phyloP scores from a whole-genome alignment of 2,329 filamentous ascomycete species.

The Pseudogymnoascus sp. region DNA sequence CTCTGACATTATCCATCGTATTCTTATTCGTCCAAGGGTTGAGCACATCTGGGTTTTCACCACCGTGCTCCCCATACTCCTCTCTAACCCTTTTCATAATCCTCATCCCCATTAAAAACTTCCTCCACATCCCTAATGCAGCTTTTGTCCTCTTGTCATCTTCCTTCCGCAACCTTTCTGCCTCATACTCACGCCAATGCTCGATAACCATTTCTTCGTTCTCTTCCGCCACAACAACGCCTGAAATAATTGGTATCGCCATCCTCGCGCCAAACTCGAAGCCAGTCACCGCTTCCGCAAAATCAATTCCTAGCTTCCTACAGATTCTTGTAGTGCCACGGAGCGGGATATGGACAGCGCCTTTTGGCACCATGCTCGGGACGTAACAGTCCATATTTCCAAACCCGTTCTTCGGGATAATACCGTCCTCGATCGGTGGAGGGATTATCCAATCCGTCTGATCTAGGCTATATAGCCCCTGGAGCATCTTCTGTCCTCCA shows the following conservation, averaged over 20 bases:
- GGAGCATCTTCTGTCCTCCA: conserved; percentile 75
- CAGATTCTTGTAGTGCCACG: conserved; percentile 74
- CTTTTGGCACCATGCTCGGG: conserved; percentile 81
- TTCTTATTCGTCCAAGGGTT: conserved; percentile 45
- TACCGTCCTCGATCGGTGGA: conserved; percentile 71
- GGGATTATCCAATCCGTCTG: conserved; percentile 98
- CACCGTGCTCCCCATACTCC: conserved; percentile 61
- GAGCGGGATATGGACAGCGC: conserved; percentile 77
- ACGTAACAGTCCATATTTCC: conserved; percentile 97
- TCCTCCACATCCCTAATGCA: conserved; percentile 73
- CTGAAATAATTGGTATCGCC: conserved; percentile 85
- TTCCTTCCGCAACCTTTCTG: conserved; percentile 69
- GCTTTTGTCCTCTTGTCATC: conserved; percentile 73
- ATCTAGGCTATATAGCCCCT: conserved; percentile 74
- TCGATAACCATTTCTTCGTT: conserved; percentile 68
- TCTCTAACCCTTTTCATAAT: conserved; percentile 70
- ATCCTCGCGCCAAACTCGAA: conserved; percentile 96
- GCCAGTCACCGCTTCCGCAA: conserved; percentile 87
- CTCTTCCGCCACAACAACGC: conserved; percentile 81
- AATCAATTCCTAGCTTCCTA: conserved; percentile 77
- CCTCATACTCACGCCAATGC: conserved; percentile 71
- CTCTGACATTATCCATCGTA: conserved; percentile 22
- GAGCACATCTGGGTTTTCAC: conserved; percentile 46
- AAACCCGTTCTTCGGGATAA: conserved; percentile 90
- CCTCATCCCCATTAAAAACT: conserved; percentile 76